Evolutionary conservation across 345 rosid genomes (phyloP).

Genomic region (sweet orange (Citrus sinensis)): DVS_A1.0 CM039166.1:15464501-15465000

Average conservation of each 20-base stretch:
- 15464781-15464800: conserved; percentile 20
- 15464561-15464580: conserved; percentile 12
- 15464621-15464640: conserved; percentile 20
- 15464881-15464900: conserved; percentile 40
- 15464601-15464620: conserved; percentile 14
- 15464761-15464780: conserved; percentile 25
- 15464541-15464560: conserved; percentile 15
- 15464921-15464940: not conserved
- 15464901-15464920: conserved; percentile 15
- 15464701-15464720: not conserved
- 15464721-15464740: conserved; percentile 17
- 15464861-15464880: conserved; percentile 51
- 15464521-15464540: conserved; percentile 6
- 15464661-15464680: not conserved
- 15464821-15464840: conserved; percentile 10
- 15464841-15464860: conserved; percentile 2
- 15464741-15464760: conserved; percentile 19
- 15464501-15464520: conserved; percentile 16
- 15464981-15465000: conserved; percentile 3
- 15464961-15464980: not conserved
- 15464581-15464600: conserved; percentile 40
- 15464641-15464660: conserved; percentile 1
- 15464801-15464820: not conserved
- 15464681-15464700: not conserved
- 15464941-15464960: not conserved